phyloP scores from a whole-genome alignment of 2,329 filamentous ascomycete species.

The Cadophora luteo-olivacea region DNA sequence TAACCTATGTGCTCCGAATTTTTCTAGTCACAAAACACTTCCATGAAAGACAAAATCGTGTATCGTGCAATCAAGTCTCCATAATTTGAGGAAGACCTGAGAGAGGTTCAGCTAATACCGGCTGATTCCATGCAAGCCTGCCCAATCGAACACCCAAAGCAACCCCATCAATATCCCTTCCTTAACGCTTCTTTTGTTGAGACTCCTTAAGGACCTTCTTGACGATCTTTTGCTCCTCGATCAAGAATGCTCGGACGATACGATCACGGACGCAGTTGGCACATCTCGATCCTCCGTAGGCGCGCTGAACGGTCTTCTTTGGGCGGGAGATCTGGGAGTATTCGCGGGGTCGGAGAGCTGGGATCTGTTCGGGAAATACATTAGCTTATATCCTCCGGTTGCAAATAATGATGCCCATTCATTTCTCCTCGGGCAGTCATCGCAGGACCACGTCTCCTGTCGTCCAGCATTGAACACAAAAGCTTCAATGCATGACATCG shows the following conservation, averaged over 20 bases:
- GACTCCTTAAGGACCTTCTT: slow-evolving; percentile 99
- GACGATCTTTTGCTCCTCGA: slow-evolving; percentile 99
- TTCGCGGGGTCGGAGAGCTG: slow-evolving; percentile 97
- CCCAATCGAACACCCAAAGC: slow-evolving; percentile 45
- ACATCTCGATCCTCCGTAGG: slow-evolving; percentile 98
- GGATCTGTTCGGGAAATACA: slow-evolving; percentile 64
- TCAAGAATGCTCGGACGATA: slow-evolving; percentile 97
- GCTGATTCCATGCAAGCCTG: slow-evolving; percentile 44
- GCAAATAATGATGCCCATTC: neutral
- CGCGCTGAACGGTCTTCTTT: slow-evolving; percentile 99
- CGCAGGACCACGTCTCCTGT: neutral
- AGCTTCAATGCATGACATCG: neutral
- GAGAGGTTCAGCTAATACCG: slow-evolving; percentile 45
- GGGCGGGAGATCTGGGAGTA: slow-evolving; percentile 97
- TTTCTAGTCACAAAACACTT: neutral
- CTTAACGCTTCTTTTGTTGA: slow-evolving; percentile 67
- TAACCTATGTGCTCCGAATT: neutral
- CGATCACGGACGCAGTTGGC: slow-evolving; percentile 98
- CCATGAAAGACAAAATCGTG: neutral
- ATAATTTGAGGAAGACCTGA: slow-evolving; percentile 41
- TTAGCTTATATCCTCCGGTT: slow-evolving; percentile 41
- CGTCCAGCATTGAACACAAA: neutral
- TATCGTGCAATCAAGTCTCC: slow-evolving; percentile 39
- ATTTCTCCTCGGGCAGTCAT: no score
- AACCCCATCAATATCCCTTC: slow-evolving; percentile 39